Evolutionary conservation across 176 grass and related monocot species (phyloP).

Genomic region (Aechmea fasciata): DNA sequence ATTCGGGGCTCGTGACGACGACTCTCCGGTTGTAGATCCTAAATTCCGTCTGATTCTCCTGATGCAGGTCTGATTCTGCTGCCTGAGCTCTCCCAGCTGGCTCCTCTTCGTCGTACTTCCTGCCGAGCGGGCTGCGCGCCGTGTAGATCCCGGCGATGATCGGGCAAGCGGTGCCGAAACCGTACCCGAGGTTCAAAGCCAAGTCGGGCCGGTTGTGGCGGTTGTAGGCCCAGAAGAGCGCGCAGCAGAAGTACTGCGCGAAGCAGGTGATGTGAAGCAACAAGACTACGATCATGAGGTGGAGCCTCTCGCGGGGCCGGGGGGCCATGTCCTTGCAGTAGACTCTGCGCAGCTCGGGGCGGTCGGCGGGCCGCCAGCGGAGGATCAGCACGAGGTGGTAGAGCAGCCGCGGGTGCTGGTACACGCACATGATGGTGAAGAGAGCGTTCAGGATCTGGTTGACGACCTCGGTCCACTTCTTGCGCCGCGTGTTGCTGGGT

Average conservation of each 20-base stretch:
- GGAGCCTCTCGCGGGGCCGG: constrained; percentile 40
- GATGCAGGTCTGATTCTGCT: not conserved
- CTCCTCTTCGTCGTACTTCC: constrained; percentile 26
- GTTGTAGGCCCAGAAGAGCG: constrained; percentile 74
- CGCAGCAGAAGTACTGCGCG: constrained; percentile 68
- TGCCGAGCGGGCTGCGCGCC: constrained; percentile 45
- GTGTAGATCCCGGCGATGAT: constrained; percentile 52
- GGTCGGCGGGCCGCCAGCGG: constrained; percentile 51
- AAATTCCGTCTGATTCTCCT: constrained; percentile 21
- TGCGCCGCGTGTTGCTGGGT: constrained; percentile 45
- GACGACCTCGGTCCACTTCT: constrained; percentile 66
- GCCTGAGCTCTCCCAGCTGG: not conserved
- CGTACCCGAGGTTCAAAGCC: constrained; percentile 71
- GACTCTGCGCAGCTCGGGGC: constrained; percentile 29
- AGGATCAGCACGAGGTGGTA: constrained; percentile 70
- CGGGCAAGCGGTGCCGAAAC: constrained; percentile 36
- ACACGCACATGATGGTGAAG: constrained; percentile 97
- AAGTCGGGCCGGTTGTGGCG: constrained; percentile 41
- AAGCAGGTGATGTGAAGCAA: constrained; percentile 66
- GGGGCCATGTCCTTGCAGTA: constrained; percentile 60
- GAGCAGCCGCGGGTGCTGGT: constrained; percentile 74
- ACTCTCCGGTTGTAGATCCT: constrained; percentile 54
- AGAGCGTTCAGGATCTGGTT: constrained; percentile 97
- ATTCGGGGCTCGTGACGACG: constrained; percentile 66
- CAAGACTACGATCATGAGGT: constrained; percentile 47